These are phyloP conservation scores for Peronospora farinosa DNA, from an alignment of 352 stramenopile genomes.

Conservation along the genomic window DNA sequence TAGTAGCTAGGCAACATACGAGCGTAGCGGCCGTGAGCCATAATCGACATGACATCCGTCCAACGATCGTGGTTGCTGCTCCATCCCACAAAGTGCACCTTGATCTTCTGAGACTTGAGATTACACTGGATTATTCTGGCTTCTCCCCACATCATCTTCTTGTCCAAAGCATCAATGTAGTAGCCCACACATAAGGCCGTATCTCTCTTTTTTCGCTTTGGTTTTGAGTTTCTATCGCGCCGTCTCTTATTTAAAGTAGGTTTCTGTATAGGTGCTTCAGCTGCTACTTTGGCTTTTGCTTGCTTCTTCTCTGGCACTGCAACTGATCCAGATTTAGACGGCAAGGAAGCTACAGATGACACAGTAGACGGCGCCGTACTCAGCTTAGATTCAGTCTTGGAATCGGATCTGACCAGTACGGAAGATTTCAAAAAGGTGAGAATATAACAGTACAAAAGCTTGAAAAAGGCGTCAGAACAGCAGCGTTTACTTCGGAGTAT, in stretches of 20 bases:
- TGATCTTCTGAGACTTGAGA: conserved; percentile 48
- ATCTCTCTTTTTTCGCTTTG: conserved; percentile 30
- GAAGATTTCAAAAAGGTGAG: conserved; percentile 6
- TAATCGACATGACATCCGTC: conserved; percentile 66
- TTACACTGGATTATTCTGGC: conserved; percentile 67
- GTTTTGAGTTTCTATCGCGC: conserved; percentile 21
- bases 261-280: conserved; percentile 3
- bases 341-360: conserved; percentile 2
- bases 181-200: conserved; percentile 42
- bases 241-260: conserved; percentile 13
- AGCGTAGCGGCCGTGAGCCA: conserved; percentile 43
- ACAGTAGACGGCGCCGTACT: conserved; percentile 16
- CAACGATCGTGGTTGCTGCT: conserved; percentile 61
- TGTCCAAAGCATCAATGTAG: conserved; percentile 68
- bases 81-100: conserved; percentile 70
- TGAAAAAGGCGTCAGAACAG: not conserved
- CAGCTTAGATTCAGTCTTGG: conserved; percentile 11
- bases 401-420: conserved; percentile 6
- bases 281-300: not conserved
- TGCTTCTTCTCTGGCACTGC: conserved; percentile 5
- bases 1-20: conserved; percentile 29
- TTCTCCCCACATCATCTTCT: conserved; percentile 65
- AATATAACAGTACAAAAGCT: not conserved
- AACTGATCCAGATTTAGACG: conserved; percentile 8
- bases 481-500: conserved; percentile 8